Conservation (phyloP, 169 alveolate species). For the Cryptosporidium baileyi region DNA sequence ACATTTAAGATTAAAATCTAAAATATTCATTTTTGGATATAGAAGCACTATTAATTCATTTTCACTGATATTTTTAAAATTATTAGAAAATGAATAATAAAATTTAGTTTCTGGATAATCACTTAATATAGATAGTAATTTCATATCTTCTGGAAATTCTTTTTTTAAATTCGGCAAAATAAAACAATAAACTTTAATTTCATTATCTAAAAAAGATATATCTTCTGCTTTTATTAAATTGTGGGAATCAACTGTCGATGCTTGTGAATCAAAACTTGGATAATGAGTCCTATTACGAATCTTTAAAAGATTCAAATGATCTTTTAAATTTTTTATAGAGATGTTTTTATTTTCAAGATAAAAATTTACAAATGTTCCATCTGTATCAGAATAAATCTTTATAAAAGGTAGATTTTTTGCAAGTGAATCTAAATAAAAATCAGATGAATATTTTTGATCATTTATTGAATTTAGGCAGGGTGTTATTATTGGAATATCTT, state of each 20-base stretch:
- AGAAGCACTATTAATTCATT: background rate
- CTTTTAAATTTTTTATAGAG: background rate
- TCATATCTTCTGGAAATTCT: background rate
- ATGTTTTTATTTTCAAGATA: background rate
- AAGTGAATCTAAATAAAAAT: background rate
- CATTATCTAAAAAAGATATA: background rate
- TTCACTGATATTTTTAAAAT: background rate
- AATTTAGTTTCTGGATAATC: background rate
- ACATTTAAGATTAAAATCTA: background rate
- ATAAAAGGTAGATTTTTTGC: background rate
- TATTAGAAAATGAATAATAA: background rate
- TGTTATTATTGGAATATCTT: slow-evolving; percentile 34
- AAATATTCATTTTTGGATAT: slow-evolving; percentile 35
- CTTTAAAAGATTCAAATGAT: background rate
- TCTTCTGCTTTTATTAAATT: too few relatives aligned
- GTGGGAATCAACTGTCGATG: slow-evolving; percentile 55
- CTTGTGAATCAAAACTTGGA: slow-evolving; percentile 17
- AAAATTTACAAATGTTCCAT: slow-evolving; percentile 28
- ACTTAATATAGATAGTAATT: background rate
- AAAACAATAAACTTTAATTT: slow-evolving; percentile 13
- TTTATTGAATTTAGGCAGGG: slow-evolving; percentile 10
- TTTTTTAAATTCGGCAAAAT: background rate
- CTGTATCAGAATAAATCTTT: slow-evolving; percentile 29
- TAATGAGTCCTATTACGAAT: background rate
- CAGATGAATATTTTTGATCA: background rate